A percentile compares a stretch with the other conserved stretches of the same genome.
phyloP scores from a whole-genome alignment of 345 rosid genomes.

The Dovyalis caffra region DNA sequence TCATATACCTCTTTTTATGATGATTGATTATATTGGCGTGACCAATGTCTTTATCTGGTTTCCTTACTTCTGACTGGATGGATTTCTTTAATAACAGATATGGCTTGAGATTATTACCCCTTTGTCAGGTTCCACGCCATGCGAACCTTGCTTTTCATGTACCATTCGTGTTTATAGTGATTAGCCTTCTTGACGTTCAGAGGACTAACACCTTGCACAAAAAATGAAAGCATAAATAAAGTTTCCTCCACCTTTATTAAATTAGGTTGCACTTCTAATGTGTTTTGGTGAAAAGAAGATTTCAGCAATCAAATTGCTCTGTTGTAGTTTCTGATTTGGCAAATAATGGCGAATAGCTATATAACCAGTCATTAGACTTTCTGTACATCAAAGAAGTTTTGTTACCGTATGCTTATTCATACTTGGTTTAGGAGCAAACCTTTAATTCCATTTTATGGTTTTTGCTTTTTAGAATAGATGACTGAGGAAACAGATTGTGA shows the following conservation, averaged over 20 bases:
- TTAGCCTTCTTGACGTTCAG: neutral
- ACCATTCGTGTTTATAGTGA: neutral
- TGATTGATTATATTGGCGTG: constrained; percentile 8
- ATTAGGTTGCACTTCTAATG: no score
- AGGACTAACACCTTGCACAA: neutral
- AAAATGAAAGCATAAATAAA: neutral
- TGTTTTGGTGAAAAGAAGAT: no score
- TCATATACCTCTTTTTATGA: neutral
- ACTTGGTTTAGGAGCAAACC: no score
- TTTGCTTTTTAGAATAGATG: no score
- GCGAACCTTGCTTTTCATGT: neutral
- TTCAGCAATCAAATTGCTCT: no score
- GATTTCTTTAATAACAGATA: neutral
- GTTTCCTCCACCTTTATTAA: no score
- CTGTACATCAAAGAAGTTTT: no score
- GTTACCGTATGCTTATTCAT: no score
- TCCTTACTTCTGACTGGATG: neutral
- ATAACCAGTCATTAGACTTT: no score
- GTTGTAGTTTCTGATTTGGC: no score
- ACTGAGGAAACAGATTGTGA: neutral
- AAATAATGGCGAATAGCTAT: no score
- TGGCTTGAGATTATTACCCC: neutral
- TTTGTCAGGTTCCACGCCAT: neutral
- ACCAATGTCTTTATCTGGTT: neutral
- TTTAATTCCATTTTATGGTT: no score